Base-by-base conservation (phyloP, 179 eudicot genomes). In the Actinidia polygama region DNA sequence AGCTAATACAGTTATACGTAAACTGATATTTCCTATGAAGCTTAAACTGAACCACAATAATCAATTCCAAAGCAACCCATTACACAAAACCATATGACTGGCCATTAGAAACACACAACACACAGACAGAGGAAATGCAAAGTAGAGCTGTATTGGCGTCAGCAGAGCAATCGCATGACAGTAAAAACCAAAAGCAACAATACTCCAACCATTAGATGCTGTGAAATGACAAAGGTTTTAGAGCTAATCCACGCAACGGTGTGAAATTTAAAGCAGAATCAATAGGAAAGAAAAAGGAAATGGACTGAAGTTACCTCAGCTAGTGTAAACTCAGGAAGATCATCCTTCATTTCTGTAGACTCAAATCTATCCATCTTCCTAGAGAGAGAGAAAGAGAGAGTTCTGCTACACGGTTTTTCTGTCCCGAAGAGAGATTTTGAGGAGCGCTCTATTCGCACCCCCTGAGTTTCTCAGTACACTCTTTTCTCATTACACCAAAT, bases 241-340 rank as follows among this genome's bases (percentile, higher is more conserved):
- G 55, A 24, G 77, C 10, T 8, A 24, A 53, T 23, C 10, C 7
- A 12, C 26, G 44, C 44, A 54, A 36, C 50, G 9, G 50, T 73
- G 47, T 40, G 36, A 64, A 26, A 57, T 61, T 59, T 21, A 16
- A 62, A 78, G 44, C 54, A 12, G 80, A 46, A n/a, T 44, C n/a
- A 57, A 15, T 21, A 15, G 7, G 1, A 21, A 57, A 4, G 66
- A 10, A 70, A 8, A 21, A 57, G 3, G 66, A 10, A 70, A 8
- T 12, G 23, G 12, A 15, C 3, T 40, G 49, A n/a, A 7, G 1
- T 57, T 76, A 85, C 87, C 85, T 85, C 85, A 44, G 85, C 69
- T 30, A 85, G 73, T 9, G 87, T 82, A 53, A 85, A 85, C 72
- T 85, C 87, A 57, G 80, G 76, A 18, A 53, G 6, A 12, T 11